Evolutionary conservation across 371 early-diverging fungal genomes (phyloP), one percentile per base, ranked within the genome.

Genomic region (Lichtheimia ornata): DNA sequence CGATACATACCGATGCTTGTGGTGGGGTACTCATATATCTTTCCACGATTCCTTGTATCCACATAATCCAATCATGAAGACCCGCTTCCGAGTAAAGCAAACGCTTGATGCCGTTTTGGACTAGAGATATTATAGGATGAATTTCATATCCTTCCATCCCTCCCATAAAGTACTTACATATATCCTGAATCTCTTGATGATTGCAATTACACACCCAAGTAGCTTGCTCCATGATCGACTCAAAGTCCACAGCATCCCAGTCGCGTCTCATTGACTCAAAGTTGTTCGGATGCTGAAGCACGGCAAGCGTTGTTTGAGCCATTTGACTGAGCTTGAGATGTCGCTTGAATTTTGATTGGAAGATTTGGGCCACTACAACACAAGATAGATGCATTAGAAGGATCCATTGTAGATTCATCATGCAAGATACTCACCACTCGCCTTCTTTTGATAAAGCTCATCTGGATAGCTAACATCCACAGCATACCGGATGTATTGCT

Each of bases 171-270:
- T 6, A 66, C 69, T 58, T 73, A 79, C 82, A 58, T 4, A 71
- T 70, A 50, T 66, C 58, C 54, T 65, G 62, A 18, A 86, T 59
- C 22, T 81, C 74, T 3, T 42, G 52, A 6, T 59, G 62, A 12
- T 73, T 67, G 56, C 86, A 85, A 54, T 81, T 82, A 58, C 81
- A 79, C 15, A 84, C 69, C 85, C 84, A 86, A 15, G 71, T 56
- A 5, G 79, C 76, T 54, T 84, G 85, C 30, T 83, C 84, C 17
- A 73, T 57, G 18, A 87, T 65, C 27, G 64, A 64, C 7, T 71
- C 80, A 56, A 85, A 64, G 40, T 85, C 85, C 24, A 85, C 62
- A 3, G 54, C 40, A 12, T 77, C 71, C 85, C 86, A 87, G 25
- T 84, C 85, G 7, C 44, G 47, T 9, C 64, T 52, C 82, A 87